Base-by-base conservation (phyloP, 2,329 filamentous ascomycete genomes). In the Orbilia ellipsospora region DNA sequence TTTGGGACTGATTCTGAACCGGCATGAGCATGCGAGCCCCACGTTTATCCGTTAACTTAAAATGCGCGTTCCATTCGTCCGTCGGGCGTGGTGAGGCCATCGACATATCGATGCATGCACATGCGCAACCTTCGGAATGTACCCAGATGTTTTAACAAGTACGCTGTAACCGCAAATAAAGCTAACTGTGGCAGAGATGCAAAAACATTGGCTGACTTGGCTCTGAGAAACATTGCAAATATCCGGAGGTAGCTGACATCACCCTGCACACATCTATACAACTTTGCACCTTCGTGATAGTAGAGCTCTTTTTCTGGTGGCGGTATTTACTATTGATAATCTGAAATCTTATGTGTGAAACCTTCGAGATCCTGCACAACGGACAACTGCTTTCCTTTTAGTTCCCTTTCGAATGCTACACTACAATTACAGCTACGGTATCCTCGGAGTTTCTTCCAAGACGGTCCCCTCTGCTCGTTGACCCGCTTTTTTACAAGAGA, bases 21-120 rank as follows among this genome's bases (percentile, higher is more conserved):
- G 44, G 44, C 44, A 48, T 48, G 54, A 51, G 50, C 44, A 70
- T 64, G 60, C 50, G 31, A 57, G 56, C 62, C 69, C 69, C 69
- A 73, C 69, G 69, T 73, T 73, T 73, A 73, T 67, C 69, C 69
- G 62, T 48, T n/a, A 59, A 66, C 65, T 50, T 62, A 45, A 60
- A 56, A 57, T 62, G 31, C 31, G 2, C 31, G 62, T 65, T 74
- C 70, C 70, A 55, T 74, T 74, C 70, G 70, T 74, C 70, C 70
- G 70, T 68, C 63, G 70, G 63, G 31, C 50, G 44, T 64, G 52
- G 26, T 28, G 52, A 18, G 51, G 23, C 44, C 56, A 50, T 62
- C 66, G 28, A 63, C 54, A 60, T 61, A 68, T 68, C 64, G 56
- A 31, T 54, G 54, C 40, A 36, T 36, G 31, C 31, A 7, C 28